Evolutionary conservation across 306 rosid genomes (phyloP), one percentile per base, ranked within the genome.

Genomic region (Cotoneaster glaucophyllus): DNA sequence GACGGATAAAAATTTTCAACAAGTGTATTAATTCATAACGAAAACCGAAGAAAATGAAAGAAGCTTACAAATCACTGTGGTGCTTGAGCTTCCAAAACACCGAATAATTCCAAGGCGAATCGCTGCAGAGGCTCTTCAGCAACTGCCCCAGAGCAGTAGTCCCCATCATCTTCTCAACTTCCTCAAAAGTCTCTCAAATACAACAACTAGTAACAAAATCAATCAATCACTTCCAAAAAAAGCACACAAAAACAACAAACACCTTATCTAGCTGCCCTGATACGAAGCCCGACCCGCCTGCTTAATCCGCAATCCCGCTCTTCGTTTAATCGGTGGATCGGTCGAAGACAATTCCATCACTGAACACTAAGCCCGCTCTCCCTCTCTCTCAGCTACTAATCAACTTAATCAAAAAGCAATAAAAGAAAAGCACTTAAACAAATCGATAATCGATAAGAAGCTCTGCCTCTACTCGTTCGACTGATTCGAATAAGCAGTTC

Each of bases 251-350:
- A 50, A 8, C 24, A 31, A 3, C 22, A 41, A 67, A 37, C 64
- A 64, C 64, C 25, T 75, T 79, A 62, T 41, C 94, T 94, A 91
- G 84, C 98, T 94, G 77, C 97, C 97, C 73, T 96, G 73, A 64
- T 94, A 94, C 21, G 98, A 94, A 82, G 97, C 86, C 64, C 96
- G 84, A 24, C 97, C 98, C 17, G 98, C 97, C 83, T 94, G 97
- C 69, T 91, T 91, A 80, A 94, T 88, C 62, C 88, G 67, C 71
- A 90, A 80, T 70, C 97, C 96, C 2, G 90, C 96, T 85, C 97
- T 78, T 81, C 88, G 87, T 41, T 88, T 90, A 58, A 90, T 82
- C 53, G 91, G 92, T 72, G 94, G 94, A 54, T 87, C 91, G 65
- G 86, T 85, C 73, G 94, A 75, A 84, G 84, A 62, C 78, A 84